Percentiles rank a stretch among this genome's conserved stretches.
Conservation (phyloP, 108 stramenopile species). For the Asterionellopsis glacialis region DNA sequence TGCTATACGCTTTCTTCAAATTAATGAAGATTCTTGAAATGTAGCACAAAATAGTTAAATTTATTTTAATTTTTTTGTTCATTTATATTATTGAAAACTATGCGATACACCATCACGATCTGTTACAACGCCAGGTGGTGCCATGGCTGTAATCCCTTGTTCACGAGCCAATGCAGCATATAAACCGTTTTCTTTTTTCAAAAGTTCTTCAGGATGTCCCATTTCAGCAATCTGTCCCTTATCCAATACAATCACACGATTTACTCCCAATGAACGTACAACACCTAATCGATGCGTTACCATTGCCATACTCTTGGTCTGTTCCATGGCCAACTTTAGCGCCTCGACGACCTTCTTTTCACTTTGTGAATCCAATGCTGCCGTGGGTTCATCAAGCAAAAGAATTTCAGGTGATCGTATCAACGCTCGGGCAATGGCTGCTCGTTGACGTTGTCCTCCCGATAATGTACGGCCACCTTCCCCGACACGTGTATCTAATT, state of each 20-base stretch:
- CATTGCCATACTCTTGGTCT: slow-evolving; percentile 81
- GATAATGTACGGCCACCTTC: slow-evolving; percentile 89
- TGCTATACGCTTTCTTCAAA: too few species aligned
- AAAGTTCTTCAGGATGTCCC: slow-evolving; percentile 88
- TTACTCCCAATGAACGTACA: slow-evolving; percentile 77
- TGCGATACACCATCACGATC: too few species aligned
- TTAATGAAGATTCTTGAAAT: too few species aligned
- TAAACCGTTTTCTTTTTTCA: slow-evolving; percentile 46
- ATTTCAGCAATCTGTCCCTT: slow-evolving; percentile 84
- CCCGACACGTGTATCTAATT: slow-evolving; percentile 87
- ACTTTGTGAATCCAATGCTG: slow-evolving; percentile 78
- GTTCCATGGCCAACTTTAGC: slow-evolving; percentile 50
- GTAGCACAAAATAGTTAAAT: too few species aligned
- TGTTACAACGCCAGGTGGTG: too few species aligned
- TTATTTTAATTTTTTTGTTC: too few species aligned
- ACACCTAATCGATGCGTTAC: slow-evolving; percentile 87
- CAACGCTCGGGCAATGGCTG: slow-evolving; percentile 91
- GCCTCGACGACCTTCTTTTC: slow-evolving; percentile 72
- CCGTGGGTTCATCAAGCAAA: slow-evolving; percentile 89
- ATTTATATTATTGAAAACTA: too few species aligned
- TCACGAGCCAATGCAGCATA: slow-evolving; percentile 76
- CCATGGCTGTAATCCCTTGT: slow-evolving; percentile 62
- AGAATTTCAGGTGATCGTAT: slow-evolving; percentile 79
- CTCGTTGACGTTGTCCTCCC: slow-evolving; percentile 89
- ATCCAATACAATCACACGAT: slow-evolving; percentile 88